Evolutionary conservation across 2,329 filamentous ascomycete species (phyloP).

Genomic region (Colletotrichum filicis): DNA sequence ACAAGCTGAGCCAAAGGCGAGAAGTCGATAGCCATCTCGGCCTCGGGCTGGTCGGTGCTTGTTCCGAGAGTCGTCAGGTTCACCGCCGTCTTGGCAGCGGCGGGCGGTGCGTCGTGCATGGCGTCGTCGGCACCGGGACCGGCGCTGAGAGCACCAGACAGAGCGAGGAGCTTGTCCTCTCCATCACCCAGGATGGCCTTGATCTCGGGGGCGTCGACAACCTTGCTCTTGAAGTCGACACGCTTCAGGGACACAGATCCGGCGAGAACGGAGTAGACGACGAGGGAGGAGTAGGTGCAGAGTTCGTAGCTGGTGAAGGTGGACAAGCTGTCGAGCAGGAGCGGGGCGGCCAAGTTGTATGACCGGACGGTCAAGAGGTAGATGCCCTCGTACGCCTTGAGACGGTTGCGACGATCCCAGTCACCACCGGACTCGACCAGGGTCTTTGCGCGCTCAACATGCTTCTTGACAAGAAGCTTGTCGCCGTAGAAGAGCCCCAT

Average conservation of each 20-base stretch:
- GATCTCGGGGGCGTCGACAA: slow-evolving; percentile 98
- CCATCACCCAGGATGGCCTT: slow-evolving; percentile 93
- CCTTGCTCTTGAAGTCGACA: slow-evolving; percentile 98
- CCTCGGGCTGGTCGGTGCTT: slow-evolving; percentile 76
- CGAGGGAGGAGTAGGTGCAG: slow-evolving; percentile 94
- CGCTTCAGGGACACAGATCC: slow-evolving; percentile 95
- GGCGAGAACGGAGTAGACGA: slow-evolving; percentile 94
- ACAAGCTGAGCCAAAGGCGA: slow-evolving; percentile 88
- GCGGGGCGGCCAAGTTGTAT: slow-evolving; percentile 87
- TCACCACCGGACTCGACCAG: slow-evolving; percentile 96
- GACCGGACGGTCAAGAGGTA: slow-evolving; percentile 93
- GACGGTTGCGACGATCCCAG: slow-evolving; percentile 97
- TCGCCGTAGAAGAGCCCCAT: slow-evolving; percentile 97
- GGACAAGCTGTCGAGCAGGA: slow-evolving; percentile 95
- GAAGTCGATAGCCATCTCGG: slow-evolving; percentile 89
- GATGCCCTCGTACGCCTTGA: slow-evolving; percentile 98
- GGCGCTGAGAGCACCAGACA: slow-evolving; percentile 83
- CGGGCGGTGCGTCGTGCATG: slow-evolving; percentile 66
- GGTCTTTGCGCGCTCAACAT: slow-evolving; percentile 87
- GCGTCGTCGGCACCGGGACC: slow-evolving; percentile 85
- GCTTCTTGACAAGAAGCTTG: slow-evolving; percentile 91
- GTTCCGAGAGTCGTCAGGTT: slow-evolving; percentile 88
- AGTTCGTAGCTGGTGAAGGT: slow-evolving; percentile 99
- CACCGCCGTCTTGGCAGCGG: slow-evolving; percentile 71
- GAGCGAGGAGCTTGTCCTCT: slow-evolving; percentile 86